These are phyloP conservation scores for Dendrostoma leiphaemia DNA, from an alignment of 2,329 filamentous ascomycete genomes.

Conservation along the genomic window DNA sequence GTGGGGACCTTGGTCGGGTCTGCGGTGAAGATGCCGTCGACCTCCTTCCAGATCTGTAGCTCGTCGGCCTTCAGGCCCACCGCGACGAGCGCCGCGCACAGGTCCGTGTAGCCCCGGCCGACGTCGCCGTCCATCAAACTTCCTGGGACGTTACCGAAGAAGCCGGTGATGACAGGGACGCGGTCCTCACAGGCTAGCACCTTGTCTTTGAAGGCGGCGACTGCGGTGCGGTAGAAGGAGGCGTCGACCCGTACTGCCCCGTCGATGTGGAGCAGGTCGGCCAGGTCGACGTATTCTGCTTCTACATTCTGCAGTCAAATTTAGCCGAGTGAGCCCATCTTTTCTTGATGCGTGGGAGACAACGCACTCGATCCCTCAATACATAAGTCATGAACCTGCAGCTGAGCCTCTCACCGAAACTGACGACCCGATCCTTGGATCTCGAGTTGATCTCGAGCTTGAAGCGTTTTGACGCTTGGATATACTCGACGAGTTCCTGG, in stretches of 20 bases:
- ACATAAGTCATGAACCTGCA: conserved; percentile 88
- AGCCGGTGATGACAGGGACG: conserved; percentile 83
- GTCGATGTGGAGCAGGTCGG: conserved; percentile 73
- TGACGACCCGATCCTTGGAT: conserved; percentile 84
- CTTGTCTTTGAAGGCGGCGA: conserved; percentile 59
- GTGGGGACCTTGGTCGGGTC: conserved; percentile 89
- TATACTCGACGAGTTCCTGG: conserved; percentile 73
- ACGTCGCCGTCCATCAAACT: conserved; percentile 86
- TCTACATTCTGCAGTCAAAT: conserved; percentile 59
- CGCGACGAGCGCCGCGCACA: conserved; percentile 88
- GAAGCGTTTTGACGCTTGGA: conserved; percentile 62
- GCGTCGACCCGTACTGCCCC: conserved; percentile 59
- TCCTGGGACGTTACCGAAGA: conserved; percentile 90
- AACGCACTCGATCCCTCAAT: conserved; percentile 65
- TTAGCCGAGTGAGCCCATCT: conserved; percentile 25
- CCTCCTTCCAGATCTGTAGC: conserved; percentile 98
- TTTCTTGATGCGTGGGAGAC: not conserved
- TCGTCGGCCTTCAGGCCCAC: conserved; percentile 86
- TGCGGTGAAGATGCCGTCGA: conserved; percentile 61
- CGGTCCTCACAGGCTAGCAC: conserved; percentile 63
- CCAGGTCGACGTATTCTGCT: conserved; percentile 86
- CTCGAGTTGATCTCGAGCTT: conserved; percentile 74
- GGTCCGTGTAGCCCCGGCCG: conserved; percentile 92
- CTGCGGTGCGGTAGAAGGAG: conserved; percentile 67
- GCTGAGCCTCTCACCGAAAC: conserved; percentile 93